A percentile compares a stretch with the other conserved stretches of the same genome.
phyloP scores from a whole-genome alignment of 495 filamentous ascomycete species.

The Penicillium malachiteum region DNA sequence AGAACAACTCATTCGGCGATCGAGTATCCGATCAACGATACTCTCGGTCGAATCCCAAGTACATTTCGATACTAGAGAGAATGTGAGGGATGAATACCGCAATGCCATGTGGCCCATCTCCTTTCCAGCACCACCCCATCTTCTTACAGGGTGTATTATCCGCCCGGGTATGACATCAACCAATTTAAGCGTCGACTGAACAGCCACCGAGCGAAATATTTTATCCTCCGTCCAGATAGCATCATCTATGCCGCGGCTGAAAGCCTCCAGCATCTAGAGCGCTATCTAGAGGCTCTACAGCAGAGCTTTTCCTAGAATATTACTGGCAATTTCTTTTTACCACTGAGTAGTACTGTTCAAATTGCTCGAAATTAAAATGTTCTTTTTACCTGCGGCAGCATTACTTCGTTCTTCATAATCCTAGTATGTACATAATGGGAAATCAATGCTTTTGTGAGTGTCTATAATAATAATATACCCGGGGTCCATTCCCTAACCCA shows the following conservation, averaged over 20 bases:
- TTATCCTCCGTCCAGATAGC: background rate
- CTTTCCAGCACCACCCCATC: background rate
- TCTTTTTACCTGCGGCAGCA: too few relatives aligned
- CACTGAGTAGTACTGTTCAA: too few relatives aligned
- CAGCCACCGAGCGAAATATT: background rate
- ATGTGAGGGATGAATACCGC: background rate
- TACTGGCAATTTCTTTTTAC: too few relatives aligned
- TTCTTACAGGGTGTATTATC: background rate
- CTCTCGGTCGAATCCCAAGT: background rate
- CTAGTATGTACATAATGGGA: too few relatives aligned
- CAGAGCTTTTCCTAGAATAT: too few relatives aligned
- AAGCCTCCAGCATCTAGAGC: too few relatives aligned
- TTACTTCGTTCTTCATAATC: too few relatives aligned
- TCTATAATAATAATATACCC: too few relatives aligned
- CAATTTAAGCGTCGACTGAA: background rate
- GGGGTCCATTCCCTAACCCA: background rate
- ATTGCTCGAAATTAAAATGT: too few relatives aligned
- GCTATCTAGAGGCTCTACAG: too few relatives aligned
- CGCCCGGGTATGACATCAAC: background rate
- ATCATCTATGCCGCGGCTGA: background rate
- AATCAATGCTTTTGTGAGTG: too few relatives aligned
- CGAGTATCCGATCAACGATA: background rate
- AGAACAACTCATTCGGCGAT: background rate
- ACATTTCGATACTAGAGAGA: background rate
- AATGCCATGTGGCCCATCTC: background rate